A percentile compares a stretch with the other conserved stretches of the same genome.
phyloP scores from a whole-genome alignment of 352 stramenopile species.

The Lagenidium sp. region DNA sequence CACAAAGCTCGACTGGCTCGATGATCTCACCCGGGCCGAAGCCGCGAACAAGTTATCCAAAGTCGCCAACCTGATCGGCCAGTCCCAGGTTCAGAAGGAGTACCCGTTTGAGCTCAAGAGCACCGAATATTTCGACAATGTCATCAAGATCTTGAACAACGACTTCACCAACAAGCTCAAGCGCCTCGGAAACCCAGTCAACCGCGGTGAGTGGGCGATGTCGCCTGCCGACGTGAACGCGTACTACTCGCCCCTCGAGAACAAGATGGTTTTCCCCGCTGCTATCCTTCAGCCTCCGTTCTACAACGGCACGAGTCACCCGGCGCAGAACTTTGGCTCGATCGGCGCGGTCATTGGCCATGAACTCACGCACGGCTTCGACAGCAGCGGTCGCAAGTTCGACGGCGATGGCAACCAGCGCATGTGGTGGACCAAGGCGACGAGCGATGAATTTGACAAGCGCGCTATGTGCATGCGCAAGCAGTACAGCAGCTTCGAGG shows the following conservation, averaged over 20 bases:
- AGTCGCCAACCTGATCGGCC: constrained; percentile 17
- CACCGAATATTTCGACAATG: constrained; percentile 15
- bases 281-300: constrained; percentile 89
- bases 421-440: constrained; percentile 84
- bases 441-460: constrained; percentile 52
- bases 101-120: constrained; percentile 15
- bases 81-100: constrained; percentile 21
- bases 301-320: constrained; percentile 61
- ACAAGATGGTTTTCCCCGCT: constrained; percentile 90
- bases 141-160: constrained; percentile 16
- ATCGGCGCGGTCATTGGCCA: constrained; percentile 88
- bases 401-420: constrained; percentile 80
- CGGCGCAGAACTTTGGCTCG: constrained; percentile 82
- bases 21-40: constrained; percentile 52
- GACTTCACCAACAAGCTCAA: neutral
- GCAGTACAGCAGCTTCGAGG: constrained; percentile 5
- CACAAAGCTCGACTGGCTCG: constrained; percentile 84
- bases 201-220: neutral
- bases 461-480: constrained; percentile 38
- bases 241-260: constrained; percentile 37
- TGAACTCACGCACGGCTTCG: constrained; percentile 92
- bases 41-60: constrained; percentile 74
- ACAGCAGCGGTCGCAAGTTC: constrained; percentile 84
- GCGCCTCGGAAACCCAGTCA: neutral
- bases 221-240: constrained; percentile 46